Conservation (phyloP, 768 basidiomycete species). For the Cantharellus anzutake region DNA sequence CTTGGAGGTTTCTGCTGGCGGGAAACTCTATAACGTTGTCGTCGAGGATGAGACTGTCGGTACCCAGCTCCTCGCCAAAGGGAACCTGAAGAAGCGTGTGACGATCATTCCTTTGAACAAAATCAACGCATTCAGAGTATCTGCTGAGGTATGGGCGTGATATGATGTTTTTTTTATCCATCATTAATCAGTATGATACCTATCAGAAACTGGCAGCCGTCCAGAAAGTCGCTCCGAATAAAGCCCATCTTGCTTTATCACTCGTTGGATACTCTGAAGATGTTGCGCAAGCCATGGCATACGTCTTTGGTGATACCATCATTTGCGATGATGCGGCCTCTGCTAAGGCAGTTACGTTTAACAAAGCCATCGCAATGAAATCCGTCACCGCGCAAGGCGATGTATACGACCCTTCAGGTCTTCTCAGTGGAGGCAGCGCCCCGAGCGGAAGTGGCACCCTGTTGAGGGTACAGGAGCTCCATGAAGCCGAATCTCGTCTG, state of each 20-base stretch:
- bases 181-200: neutral
- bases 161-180: neutral
- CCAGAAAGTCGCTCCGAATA: conserved; percentile 49
- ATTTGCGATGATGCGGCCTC: conserved; percentile 79
- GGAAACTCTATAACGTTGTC: conserved; percentile 81
- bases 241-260: conserved; percentile 73
- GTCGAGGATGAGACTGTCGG: conserved; percentile 83
- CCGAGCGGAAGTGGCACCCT: conserved; percentile 57
- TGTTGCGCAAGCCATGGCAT: conserved; percentile 75
- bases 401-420: conserved; percentile 90
- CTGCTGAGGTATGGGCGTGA: conserved; percentile 25
- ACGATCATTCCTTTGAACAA: conserved; percentile 91
- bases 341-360: conserved; percentile 78
- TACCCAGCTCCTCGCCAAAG: conserved; percentile 61
- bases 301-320: conserved; percentile 83
- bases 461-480: conserved; percentile 66
- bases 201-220: conserved; percentile 60
- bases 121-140: conserved; percentile 45
- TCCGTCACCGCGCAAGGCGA: conserved; percentile 92
- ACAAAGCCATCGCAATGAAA: conserved; percentile 38
- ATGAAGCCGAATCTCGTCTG: conserved; percentile 44
- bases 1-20: conserved; percentile 81
- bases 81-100: conserved; percentile 65
- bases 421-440: conserved; percentile 77
- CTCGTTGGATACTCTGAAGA: conserved; percentile 69